These are phyloP conservation scores for Fusarium sp. DNA, from an alignment of 2,329 filamentous ascomycete genomes.

Conservation along the genomic window DNA sequence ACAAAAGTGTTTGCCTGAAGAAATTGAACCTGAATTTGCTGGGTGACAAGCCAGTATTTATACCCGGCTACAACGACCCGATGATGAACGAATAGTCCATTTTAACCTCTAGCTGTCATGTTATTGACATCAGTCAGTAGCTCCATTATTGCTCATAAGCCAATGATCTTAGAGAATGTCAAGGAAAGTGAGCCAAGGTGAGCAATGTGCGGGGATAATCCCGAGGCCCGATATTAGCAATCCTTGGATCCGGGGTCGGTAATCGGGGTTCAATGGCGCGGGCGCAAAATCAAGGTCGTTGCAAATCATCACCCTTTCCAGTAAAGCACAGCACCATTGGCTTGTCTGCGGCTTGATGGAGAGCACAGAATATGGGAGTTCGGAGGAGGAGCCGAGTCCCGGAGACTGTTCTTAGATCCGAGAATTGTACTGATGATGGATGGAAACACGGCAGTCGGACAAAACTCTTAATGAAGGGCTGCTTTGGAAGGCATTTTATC, in stretches of 20 bases:
- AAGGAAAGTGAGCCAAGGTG: not conserved
- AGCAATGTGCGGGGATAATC: not conserved
- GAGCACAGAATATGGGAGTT: not conserved
- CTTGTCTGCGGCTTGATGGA: not conserved
- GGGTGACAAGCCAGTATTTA: not conserved
- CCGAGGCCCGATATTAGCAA: not conserved
- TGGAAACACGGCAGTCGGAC: no score
- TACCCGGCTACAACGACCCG: not conserved
- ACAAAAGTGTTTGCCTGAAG: not conserved
- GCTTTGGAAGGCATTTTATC: no score
- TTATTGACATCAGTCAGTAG: not conserved
- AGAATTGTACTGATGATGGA: no score
- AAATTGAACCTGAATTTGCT: not conserved
- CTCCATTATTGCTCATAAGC: not conserved
- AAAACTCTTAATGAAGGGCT: no score
- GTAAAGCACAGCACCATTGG: not conserved
- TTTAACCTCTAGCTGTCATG: not conserved
- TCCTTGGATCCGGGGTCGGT: not conserved
- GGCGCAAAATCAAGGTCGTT: not conserved
- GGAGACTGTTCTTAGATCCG: not conserved
- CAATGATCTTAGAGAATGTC: not conserved
- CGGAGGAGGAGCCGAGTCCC: not conserved
- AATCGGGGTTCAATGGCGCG: not conserved
- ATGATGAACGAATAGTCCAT: not conserved
- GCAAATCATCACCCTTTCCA: not conserved